Percentiles rank a stretch among this genome's conserved stretches.
Conservation (phyloP, 768 basidiomycete genomes). For the Boletus edulis region DNA sequence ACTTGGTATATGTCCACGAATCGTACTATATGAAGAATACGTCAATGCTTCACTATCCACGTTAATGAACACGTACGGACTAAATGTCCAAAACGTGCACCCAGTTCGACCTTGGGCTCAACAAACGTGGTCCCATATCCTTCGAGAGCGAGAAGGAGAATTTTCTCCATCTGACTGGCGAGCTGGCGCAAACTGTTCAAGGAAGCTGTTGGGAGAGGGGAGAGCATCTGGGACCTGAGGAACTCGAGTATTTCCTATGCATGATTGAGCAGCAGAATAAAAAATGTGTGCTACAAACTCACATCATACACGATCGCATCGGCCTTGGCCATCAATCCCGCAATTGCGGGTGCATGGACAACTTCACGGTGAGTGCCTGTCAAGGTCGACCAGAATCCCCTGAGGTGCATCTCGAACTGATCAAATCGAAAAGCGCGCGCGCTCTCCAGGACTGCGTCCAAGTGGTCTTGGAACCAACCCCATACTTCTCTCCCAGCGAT, state of each 20-base stretch:
- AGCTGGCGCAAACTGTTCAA: constrained; percentile 73
- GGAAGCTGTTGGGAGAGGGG: constrained; percentile 65
- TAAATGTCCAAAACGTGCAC: constrained; percentile 87
- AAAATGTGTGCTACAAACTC: constrained; percentile 34
- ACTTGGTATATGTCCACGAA: constrained; percentile 93
- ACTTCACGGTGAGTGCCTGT: constrained; percentile 79
- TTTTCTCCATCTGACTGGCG: constrained; percentile 91
- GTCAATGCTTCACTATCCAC: background rate
- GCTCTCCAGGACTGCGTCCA: constrained; percentile 77
- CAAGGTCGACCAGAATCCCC: constrained; percentile 81
- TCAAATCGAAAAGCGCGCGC: constrained; percentile 80
- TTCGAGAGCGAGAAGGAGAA: constrained; percentile 75
- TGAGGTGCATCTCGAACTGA: constrained; percentile 84
- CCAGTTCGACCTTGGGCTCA: constrained; percentile 87
- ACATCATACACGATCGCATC: constrained; percentile 92
- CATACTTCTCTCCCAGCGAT: constrained; percentile 85
- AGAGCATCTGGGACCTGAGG: constrained; percentile 81
- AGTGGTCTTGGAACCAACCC: constrained; percentile 90
- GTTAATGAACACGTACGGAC: constrained; percentile 58
- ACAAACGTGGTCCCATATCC: constrained; percentile 87
- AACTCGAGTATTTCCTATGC: constrained; percentile 82
- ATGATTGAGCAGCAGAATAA: constrained; percentile 17
- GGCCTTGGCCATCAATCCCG: constrained; percentile 84
- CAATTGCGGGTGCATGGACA: constrained; percentile 85
- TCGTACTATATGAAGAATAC: constrained; percentile 53